These are phyloP conservation scores for Jatropha multifida DNA, from an alignment of 441 rosid genomes.

Conservation along the genomic window DNA sequence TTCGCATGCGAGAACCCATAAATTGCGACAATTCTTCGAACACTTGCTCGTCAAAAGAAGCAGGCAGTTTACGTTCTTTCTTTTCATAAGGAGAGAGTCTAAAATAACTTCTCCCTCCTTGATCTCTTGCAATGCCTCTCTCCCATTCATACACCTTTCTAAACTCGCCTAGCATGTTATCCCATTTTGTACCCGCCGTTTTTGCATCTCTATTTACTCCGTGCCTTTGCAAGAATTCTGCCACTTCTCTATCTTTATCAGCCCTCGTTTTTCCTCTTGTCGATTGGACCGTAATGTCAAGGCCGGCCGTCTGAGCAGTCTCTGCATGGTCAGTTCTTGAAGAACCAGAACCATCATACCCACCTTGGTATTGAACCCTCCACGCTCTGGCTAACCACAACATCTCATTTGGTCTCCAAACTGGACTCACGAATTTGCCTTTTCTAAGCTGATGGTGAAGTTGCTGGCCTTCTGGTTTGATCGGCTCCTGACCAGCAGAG, in stretches of 20 bases:
- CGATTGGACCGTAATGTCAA: constrained; percentile 24
- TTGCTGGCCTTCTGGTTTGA: constrained; percentile 47
- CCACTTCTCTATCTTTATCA: constrained; percentile 91
- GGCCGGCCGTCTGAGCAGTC: constrained; percentile 25
- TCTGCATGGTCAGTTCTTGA: constrained; percentile 27
- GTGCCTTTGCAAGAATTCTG: constrained; percentile 72
- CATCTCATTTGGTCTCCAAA: constrained; percentile 98
- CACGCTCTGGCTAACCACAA: constrained; percentile 94
- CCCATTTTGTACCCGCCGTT: constrained; percentile 99
- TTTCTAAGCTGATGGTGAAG: constrained; percentile 72
- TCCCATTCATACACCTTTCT: constrained; percentile 97
- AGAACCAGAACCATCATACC: constrained; percentile 35
- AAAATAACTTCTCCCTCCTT: constrained; percentile 82
- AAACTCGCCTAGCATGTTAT: constrained; percentile 96
- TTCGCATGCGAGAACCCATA: constrained; percentile 81
- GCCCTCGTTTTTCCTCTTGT: constrained; percentile 88
- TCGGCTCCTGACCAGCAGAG: constrained; percentile 48
- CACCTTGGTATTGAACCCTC: constrained; percentile 77
- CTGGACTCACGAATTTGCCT: constrained; percentile 94
- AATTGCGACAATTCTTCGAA: constrained; percentile 86
- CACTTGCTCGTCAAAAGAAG: constrained; percentile 95
- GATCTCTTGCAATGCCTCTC: constrained; percentile 68
- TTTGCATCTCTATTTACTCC: constrained; percentile 88
- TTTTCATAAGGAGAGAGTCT: constrained; percentile 91
- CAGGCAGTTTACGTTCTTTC: constrained; percentile 76